A percentile compares a stretch with the other conserved stretches of the same genome.
Conservation (phyloP, 169 alveolate genomes). For the Eimeria praecox region DNA sequence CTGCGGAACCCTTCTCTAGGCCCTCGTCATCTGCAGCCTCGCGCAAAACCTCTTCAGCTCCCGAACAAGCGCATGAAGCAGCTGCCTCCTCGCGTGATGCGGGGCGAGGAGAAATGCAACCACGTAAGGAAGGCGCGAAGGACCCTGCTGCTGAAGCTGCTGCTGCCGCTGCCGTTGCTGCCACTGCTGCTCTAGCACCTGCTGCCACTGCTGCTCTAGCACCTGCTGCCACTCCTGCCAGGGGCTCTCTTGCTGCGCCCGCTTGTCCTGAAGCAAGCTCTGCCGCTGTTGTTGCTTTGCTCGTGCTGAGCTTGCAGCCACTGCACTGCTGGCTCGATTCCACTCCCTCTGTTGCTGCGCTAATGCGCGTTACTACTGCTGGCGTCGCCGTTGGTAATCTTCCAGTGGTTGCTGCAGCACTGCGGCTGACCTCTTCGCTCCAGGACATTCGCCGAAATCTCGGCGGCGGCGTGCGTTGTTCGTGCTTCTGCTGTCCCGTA, state of each 20-base stretch:
- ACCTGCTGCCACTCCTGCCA: not conserved
- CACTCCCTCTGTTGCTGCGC: not conserved
- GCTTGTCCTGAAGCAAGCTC: not conserved
- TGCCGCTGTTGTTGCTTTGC: not conserved
- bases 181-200: not conserved
- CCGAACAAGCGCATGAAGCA: too few relatives aligned
- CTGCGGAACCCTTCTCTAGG: not conserved
- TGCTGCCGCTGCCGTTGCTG: not conserved
- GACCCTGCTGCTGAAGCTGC: not conserved
- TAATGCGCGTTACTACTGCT: not conserved
- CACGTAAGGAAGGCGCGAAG: not conserved
- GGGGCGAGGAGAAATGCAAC: not conserved
- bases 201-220: not conserved
- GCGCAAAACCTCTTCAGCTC: too few relatives aligned
- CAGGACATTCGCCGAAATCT: conserved; percentile 24
- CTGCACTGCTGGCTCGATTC: not conserved
- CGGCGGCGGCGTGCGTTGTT: conserved; percentile 63
- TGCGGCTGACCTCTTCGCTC: not conserved
- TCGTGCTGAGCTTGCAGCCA: not conserved
- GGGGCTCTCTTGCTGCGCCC: not conserved
- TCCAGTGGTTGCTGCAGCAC: too few relatives aligned
- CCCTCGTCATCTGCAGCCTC: not conserved
- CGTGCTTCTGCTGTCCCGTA: conserved; percentile 6
- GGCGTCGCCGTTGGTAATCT: not conserved
- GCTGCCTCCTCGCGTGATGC: not conserved